These are phyloP conservation scores for Colletotrichum sp. DNA, from an alignment of 2,329 filamentous ascomycete genomes.

Conservation along the genomic window DNA sequence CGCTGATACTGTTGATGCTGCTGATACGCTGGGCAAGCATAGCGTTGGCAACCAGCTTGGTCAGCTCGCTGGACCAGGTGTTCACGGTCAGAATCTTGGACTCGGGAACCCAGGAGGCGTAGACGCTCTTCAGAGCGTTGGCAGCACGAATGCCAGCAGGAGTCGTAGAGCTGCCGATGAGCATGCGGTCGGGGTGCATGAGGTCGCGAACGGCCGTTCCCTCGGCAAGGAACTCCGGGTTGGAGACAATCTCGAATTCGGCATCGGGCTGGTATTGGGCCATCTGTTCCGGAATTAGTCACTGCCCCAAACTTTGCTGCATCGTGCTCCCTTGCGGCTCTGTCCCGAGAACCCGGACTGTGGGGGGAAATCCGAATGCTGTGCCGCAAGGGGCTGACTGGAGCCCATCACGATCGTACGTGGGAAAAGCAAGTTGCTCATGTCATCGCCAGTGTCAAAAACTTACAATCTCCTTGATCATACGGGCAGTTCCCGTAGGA, in stretches of 20 bases:
- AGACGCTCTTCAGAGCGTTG: conserved; percentile 67
- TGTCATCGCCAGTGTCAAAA: not conserved
- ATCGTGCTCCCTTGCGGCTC: not conserved
- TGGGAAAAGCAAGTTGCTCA: not conserved
- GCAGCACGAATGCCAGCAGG: conserved; percentile 66
- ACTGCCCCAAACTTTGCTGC: not conserved
- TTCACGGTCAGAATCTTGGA: conserved; percentile 74
- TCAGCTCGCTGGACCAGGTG: conserved; percentile 78
- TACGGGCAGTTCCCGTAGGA: conserved; percentile 75
- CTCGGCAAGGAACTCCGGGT: conserved; percentile 82
- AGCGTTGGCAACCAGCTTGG: conserved; percentile 81
- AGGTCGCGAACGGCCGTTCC: conserved; percentile 78
- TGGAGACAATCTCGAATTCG: conserved; percentile 78
- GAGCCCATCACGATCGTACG: not conserved
- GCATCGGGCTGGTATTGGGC: conserved; percentile 64
- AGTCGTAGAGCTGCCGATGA: conserved; percentile 74
- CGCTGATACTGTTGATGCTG: conserved; percentile 82
- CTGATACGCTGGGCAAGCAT: conserved; percentile 82
- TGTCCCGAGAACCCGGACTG: not conserved
- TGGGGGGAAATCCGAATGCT: not conserved
- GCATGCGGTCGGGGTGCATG: conserved; percentile 72
- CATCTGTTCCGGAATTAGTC: conserved; percentile 43
- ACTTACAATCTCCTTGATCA: conserved; percentile 70
- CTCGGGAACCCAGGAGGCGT: conserved; percentile 72
- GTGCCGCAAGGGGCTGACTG: not conserved